Conservation (phyloP, 257 asterid species). For the Solanum lignicaule region DNA sequence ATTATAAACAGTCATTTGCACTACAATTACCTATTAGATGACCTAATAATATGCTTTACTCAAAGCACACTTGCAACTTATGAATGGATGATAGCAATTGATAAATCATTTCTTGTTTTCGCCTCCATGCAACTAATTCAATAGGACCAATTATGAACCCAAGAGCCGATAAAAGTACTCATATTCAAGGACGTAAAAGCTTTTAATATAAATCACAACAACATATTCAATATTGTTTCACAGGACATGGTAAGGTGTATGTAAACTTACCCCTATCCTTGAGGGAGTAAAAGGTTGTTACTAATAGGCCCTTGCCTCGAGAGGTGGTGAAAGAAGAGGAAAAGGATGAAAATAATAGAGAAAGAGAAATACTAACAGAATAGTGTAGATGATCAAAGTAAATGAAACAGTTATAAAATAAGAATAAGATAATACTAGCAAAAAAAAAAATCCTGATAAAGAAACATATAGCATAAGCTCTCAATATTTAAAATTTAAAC, state of each 20-base stretch:
- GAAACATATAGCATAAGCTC: not conserved
- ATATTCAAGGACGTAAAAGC: not conserved
- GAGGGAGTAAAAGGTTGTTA: rapidly evolving
- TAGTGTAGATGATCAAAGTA: not conserved
- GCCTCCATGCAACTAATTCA: not conserved
- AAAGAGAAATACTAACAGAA: not conserved
- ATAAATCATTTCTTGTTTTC: no score
- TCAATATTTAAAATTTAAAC: not conserved
- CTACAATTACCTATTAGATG: not conserved
- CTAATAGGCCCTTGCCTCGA: not conserved
- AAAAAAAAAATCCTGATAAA: rapidly evolving
- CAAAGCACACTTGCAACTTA: not conserved
- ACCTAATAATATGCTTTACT: not conserved
- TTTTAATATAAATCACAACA: not conserved
- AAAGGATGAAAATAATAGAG: not conserved
- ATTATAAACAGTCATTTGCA: not conserved
- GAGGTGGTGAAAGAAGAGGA: not conserved
- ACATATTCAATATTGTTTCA: not conserved
- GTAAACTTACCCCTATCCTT: not conserved
- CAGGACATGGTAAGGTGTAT: not conserved
- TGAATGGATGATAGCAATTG: no score
- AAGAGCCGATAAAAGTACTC: not conserved
- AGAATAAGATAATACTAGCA: no score
- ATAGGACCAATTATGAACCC: not conserved
- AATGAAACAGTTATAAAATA: not conserved